These are phyloP conservation scores for Colletotrichum cordylinicola DNA, from an alignment of 2,329 filamentous ascomycete genomes.

Conservation along the genomic window DNA sequence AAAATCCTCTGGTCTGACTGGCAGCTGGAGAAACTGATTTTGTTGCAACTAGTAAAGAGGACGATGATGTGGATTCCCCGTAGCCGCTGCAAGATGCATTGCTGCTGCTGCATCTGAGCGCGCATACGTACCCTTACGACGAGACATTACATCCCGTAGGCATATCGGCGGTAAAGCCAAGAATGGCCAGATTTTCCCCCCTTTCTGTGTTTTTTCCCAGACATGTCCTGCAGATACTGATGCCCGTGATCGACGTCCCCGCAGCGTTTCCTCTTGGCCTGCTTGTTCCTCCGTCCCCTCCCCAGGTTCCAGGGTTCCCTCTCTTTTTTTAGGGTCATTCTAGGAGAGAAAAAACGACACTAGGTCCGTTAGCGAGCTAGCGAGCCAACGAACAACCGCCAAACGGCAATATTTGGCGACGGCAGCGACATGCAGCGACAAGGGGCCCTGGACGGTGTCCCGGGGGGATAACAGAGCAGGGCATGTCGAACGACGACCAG, in stretches of 20 bases:
- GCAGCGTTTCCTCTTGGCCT: conserved; percentile 1
- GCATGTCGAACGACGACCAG: neutral
- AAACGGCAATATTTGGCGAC: neutral
- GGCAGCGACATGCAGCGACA: neutral
- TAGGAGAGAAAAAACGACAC: neutral
- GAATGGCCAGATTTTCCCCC: neutral
- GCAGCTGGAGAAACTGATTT: neutral
- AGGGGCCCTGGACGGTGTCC: neutral
- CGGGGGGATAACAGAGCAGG: neutral
- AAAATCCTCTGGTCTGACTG: neutral
- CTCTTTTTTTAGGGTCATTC: neutral
- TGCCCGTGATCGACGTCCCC: conserved; percentile 16
- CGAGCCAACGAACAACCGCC: neutral
- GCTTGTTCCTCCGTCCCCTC: neutral
- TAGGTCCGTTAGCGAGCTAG: neutral
- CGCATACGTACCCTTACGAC: neutral
- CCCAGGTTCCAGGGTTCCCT: neutral
- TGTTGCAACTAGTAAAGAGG: neutral
- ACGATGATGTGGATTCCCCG: neutral
- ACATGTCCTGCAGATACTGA: neutral
- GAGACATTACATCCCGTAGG: neutral
- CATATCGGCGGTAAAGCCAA: neutral
- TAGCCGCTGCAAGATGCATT: neutral
- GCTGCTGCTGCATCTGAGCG: neutral
- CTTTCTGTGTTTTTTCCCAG: neutral